Conservation (phyloP, 2,329 filamentous ascomycete genomes). For the Fusarium nanum region DNA sequence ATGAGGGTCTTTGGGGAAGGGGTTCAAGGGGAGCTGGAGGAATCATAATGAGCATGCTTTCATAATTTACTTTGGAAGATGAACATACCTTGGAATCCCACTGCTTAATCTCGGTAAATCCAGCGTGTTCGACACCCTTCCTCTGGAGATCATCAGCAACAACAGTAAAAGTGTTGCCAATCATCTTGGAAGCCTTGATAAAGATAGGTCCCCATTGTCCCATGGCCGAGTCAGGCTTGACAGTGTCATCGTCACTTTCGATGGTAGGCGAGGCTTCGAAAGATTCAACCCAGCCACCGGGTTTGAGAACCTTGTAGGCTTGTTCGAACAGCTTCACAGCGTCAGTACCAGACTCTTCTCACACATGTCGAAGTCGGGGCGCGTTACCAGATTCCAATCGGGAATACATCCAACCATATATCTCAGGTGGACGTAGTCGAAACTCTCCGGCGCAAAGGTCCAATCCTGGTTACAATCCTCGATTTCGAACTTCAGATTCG, state of each 20-base stretch:
- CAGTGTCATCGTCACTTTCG: constrained; percentile 24
- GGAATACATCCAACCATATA: constrained; percentile 35
- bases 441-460: constrained; percentile 27
- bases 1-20: constrained; percentile 31
- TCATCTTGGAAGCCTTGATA: constrained; percentile 26
- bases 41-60: too few species aligned
- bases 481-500: constrained; percentile 38
- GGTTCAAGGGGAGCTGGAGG: constrained; percentile 28
- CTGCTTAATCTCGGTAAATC: constrained; percentile 32
- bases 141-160: constrained; percentile 25
- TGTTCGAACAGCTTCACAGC: constrained; percentile 3
- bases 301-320: constrained; percentile 26
- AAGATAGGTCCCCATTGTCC: constrained; percentile 32
- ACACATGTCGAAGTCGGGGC: neutral
- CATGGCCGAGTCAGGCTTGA: constrained; percentile 29
- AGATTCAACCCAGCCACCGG: constrained; percentile 29
- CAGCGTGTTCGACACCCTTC: constrained; percentile 18
- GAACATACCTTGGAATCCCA: constrained; percentile 28
- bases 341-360: neutral
- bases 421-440: constrained; percentile 37
- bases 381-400: constrained; percentile 13
- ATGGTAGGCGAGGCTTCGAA: constrained; percentile 31
- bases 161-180: constrained; percentile 35
- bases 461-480: constrained; percentile 39
- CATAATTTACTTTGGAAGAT: too few species aligned